Conservation (phyloP, 768 basidiomycete species). For the Terana coerulea region DNA sequence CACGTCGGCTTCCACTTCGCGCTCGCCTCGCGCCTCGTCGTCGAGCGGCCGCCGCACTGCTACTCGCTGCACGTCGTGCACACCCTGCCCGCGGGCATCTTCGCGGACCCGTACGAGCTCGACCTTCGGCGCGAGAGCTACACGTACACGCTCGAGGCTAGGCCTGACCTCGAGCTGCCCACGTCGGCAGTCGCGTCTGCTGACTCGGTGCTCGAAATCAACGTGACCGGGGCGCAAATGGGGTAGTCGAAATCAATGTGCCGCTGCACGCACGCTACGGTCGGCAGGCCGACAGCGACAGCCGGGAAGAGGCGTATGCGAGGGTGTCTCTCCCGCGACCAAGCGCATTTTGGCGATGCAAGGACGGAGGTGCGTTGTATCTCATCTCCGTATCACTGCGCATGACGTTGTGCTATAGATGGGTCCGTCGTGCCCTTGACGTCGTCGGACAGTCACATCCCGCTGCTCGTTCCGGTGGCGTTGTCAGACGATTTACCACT, state of each 20-base stretch:
- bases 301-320: constrained; percentile 12
- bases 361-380: constrained; percentile 20
- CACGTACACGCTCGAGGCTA: constrained; percentile 33
- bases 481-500: constrained; percentile 25
- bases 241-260: constrained; percentile 26
- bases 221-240: constrained; percentile 18
- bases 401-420: too few species aligned
- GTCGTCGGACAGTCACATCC: constrained; percentile 14
- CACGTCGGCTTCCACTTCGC: constrained; percentile 24
- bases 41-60: constrained; percentile 2
- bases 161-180: constrained; percentile 41
- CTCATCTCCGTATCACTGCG: constrained; percentile 6
- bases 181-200: constrained; percentile 30
- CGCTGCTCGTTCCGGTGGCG: constrained; percentile 31
- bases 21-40: constrained; percentile 12
- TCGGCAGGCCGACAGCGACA: constrained; percentile 17
- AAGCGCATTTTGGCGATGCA: constrained; percentile 31
- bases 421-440: too few species aligned
- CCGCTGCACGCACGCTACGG: constrained; percentile 46
- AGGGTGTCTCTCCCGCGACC: constrained; percentile 26
- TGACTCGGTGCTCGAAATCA: constrained; percentile 29
- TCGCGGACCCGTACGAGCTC: constrained; percentile 45
- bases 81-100: constrained; percentile 35
- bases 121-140: constrained; percentile 22
- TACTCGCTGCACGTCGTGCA: constrained; percentile 33